A percentile compares a stretch with the other conserved stretches of the same genome.
Evolutionary conservation across 768 basidiomycete genomes (phyloP).

Genomic region (Psilocybe tampanensis): DNA sequence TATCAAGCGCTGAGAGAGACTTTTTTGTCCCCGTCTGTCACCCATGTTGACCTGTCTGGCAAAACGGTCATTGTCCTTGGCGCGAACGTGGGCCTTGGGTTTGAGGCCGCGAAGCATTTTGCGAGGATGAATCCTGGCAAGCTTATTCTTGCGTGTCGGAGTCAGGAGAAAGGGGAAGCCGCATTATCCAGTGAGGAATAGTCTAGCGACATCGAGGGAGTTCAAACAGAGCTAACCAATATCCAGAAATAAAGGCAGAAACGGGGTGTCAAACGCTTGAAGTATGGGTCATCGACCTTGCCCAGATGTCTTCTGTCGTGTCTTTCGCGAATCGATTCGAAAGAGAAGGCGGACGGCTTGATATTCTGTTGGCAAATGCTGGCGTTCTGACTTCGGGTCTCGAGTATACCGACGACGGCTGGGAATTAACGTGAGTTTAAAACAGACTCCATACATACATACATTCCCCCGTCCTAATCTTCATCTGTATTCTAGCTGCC

Average conservation of each 20-base stretch:
- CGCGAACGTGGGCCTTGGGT: conserved; percentile 54
- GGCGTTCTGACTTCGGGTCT: conserved; percentile 4
- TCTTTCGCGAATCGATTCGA: conserved; percentile 37
- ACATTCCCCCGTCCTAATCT: neutral
- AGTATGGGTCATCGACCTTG: conserved; percentile 44
- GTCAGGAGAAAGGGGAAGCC: conserved; percentile 34
- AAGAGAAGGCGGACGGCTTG: conserved; percentile 36
- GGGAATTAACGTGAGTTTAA: conserved; percentile 38
- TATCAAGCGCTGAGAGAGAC: neutral
- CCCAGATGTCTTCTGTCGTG: conserved; percentile 40
- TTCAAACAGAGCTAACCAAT: neutral
- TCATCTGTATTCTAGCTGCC: neutral
- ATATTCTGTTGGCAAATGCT: conserved; percentile 31
- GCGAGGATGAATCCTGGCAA: conserved; percentile 43
- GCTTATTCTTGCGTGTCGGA: conserved; percentile 43
- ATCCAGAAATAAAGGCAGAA: neutral
- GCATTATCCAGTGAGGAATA: conserved; percentile 32
- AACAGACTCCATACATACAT: neutral
- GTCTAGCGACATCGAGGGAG: neutral
- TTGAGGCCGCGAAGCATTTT: conserved; percentile 49
- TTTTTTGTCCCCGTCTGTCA: conserved; percentile 26
- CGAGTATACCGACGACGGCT: conserved; percentile 35
- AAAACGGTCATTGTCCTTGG: conserved; percentile 52
- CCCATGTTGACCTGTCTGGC: conserved; percentile 37
- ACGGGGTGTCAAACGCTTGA: conserved; percentile 26